Evolutionary conservation across 495 filamentous ascomycete species (phyloP), one percentile per base, ranked within the genome.

Genomic region (Neurospora terricola): DNA sequence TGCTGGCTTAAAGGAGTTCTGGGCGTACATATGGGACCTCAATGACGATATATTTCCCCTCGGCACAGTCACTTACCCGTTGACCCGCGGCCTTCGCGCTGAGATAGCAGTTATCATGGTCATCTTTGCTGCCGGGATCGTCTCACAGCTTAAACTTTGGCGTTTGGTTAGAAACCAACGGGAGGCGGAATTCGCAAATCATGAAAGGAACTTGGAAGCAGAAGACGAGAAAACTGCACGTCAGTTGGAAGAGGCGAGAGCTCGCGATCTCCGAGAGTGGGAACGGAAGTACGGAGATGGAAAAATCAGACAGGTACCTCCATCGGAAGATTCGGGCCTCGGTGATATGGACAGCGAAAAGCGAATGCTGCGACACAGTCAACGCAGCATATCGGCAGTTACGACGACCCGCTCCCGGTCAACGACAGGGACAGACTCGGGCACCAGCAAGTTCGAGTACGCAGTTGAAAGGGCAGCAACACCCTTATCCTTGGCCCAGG

Each of bases 1-100:
- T 69, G 95, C 94, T 14, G 95, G 95, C 0, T 82, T 97, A 76
- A 97, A 96, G 78, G 95, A 98, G 78, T 98, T 98, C 73, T 98
- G 95, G 95, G 86, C 94, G 11, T 98, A 97, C 79, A 88, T 97
- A 39, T 98, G 95, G 95, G 85, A 85, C 70, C 84, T 98, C 42
- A 97, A 97, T 79, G 84, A 88, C 42, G 85, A 92, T 34, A 82
- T 93, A 5, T 98, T 98, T 77, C 94, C 95, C 0, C 81, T 93
- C 23, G 86, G 86, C 30, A 90, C 91, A 1, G 84, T 85, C 39
- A 94, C 91, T 0, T 98, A 97, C 78, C 95, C 95, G 0, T 85
- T 97, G 4, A 97, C 95, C 0, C 90, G 91, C 62, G 93, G 93
- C 12, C 96, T 97, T 45, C 87, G 88, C 12, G 95, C 95, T 30